Conservation (phyloP, 805 yeast species). For the Clavispora vitiphila region DNA sequence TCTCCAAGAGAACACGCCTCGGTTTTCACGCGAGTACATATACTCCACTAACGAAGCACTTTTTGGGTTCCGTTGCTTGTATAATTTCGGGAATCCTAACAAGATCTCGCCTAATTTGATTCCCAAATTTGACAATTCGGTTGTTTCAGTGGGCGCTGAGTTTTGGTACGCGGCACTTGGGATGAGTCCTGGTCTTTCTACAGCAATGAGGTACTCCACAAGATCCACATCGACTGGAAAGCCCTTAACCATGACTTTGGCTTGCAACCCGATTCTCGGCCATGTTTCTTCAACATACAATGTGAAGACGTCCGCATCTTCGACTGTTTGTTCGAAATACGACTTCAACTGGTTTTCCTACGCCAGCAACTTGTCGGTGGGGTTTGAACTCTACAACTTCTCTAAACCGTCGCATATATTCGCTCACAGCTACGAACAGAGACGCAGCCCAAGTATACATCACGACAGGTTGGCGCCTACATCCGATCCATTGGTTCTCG, state of each 20-base stretch:
- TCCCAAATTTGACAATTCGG: conserved; percentile 53
- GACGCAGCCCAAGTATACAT: conserved; percentile 4
- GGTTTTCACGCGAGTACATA: conserved; percentile 64
- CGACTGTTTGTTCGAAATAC: conserved; percentile 78
- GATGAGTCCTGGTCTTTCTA: conserved; percentile 85
- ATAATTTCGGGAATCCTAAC: conserved; percentile 47
- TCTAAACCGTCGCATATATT: conserved; percentile 15
- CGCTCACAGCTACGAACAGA: conserved; percentile 1
- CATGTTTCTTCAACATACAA: conserved; percentile 85
- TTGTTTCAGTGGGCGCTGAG: conserved; percentile 76
- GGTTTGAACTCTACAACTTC: conserved; percentile 75
- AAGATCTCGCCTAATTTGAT: conserved; percentile 9
- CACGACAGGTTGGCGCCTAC: conserved; percentile 12
- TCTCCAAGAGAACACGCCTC: conserved; percentile 62
- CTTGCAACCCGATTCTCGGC: conserved; percentile 87
- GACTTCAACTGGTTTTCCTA: conserved; percentile 90
- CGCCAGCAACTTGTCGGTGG: conserved; percentile 78
- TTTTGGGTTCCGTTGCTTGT: conserved; percentile 74
- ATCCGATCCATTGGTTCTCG: conserved; percentile 4
- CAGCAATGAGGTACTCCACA: conserved; percentile 80
- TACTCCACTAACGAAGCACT: conserved; percentile 82
- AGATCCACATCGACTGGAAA: conserved; percentile 82
- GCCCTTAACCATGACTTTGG: conserved; percentile 82
- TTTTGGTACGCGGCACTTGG: conserved; percentile 80
- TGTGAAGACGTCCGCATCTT: conserved; percentile 67